Evolutionary conservation across 495 filamentous ascomycete genomes (phyloP), one percentile per base, ranked within the genome.

Genomic region (Xylaria palmicola): DNA sequence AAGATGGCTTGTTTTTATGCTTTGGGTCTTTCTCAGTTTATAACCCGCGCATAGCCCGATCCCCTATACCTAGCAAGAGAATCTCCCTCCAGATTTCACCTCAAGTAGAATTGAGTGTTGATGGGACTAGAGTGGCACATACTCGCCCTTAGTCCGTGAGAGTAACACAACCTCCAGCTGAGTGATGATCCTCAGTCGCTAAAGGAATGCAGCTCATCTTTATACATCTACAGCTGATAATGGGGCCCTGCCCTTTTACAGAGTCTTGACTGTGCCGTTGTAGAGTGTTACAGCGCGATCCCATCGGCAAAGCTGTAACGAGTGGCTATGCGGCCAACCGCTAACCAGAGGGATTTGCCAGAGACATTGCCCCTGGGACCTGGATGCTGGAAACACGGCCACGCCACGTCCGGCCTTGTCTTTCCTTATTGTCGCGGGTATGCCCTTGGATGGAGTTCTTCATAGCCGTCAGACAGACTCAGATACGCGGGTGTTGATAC

Each of bases 331-430:
- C 57, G 57, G 57, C 34, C 44, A 52, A 27, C 57, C 57, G 57
- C 47, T 36, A 26, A 20, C 48, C 13, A 34, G 34, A 15, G 57
- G 13, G 6, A 39, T 30, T 26, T 52, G 26, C 26, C 27, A 51
- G 57, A 52, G 47, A 60, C 57, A 44, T 29, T 44, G 57, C 52
- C 44, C 47, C 57, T 60, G 57, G 57, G 48, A 52, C 47, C 37
- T 60, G 56, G 47, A 51, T 59, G 9, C 43, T 24, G 47, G 45
- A 29, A 39, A 56, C 53, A 24, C 30, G 37, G 32, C 36, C 57
- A 60, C 56, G 34, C 56, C 30, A 52, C 15, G 45, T 20, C 45
- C 32, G 41, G 30, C 45, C 56, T 41, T 60, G 57, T 60, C 57
- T 60, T 49, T 60, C 57, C 57, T 9, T 60, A 60, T 52, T 52